Base-by-base conservation (phyloP, 23 red algal genomes). In the Rhodosorus marinus region DNA sequence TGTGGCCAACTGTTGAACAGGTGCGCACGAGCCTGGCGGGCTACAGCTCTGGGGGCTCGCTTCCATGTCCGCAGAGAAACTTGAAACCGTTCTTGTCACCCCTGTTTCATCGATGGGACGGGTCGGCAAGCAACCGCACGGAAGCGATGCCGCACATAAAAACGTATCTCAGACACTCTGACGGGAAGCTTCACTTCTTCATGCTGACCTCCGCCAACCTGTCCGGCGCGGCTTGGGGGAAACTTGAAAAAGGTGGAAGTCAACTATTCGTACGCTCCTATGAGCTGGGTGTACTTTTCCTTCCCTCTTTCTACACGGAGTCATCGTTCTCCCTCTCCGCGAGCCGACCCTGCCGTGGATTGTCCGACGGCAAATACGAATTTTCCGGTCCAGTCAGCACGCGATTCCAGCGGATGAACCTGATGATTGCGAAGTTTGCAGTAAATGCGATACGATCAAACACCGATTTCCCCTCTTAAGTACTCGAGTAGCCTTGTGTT, bases 91-190 rank as follows among this genome's bases (percentile, higher is more conserved):
- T 33, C 46, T 36, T 1, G 5, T 1, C 1, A 1, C 2, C n/a
- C 8, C 2, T 8, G 6, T 35, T 33, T 61, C 28, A n/a, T 5
- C 1, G 1, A 1, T 26, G 48, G 48, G 33, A 24, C 53, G 47
- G 24, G 24, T 1, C 31, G 8, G 31, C 38, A 25, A 6, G 26
- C 19, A 6, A 14, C 11, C 50, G 67, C 2, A 68, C 35, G 27
- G 29, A 49, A 6, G 40, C 62, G 8, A 79, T 92, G 64, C 73
- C 83, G 1, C 83, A 92, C 49, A 80, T 92, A 33, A 92, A 92
- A 33, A 80, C 74, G 55, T 73, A 67, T 45, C 14, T 61, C 33
- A 26, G 27, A 5, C 11, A 11, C 11, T 17, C 11, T 43, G 11
- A 11, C 38, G 38, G 38, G 11, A 43, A 43, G 38, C 21, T 72